A percentile compares a stretch with the other conserved stretches of the same genome.
Evolutionary conservation across 768 basidiomycete genomes (phyloP).

Genomic region (Suillus bovinus): DNA sequence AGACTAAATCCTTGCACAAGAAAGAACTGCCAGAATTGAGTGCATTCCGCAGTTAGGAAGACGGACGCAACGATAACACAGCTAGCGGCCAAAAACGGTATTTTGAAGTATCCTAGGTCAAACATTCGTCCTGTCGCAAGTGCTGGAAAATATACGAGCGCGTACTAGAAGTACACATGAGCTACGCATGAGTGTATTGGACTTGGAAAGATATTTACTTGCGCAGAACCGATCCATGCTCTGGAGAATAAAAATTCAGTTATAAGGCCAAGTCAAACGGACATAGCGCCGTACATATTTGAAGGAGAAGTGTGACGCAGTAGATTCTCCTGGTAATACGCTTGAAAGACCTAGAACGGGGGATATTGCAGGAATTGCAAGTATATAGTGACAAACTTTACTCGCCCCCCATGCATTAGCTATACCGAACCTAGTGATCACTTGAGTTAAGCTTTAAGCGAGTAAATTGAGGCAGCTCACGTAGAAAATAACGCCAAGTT

Average conservation of each 20-base stretch:
- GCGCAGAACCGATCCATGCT: constrained; percentile 80
- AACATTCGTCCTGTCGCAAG: constrained; percentile 68
- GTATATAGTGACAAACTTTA: constrained; percentile 9
- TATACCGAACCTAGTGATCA: constrained; percentile 55
- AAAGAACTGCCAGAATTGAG: constrained; percentile 74
- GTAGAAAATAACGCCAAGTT: constrained; percentile 13
- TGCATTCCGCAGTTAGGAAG: constrained; percentile 73
- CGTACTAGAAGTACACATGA: constrained; percentile 44
- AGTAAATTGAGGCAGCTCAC: constrained; percentile 2
- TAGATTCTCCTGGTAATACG: constrained; percentile 62
- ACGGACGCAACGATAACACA: constrained; percentile 53
- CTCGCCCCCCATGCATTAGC: constrained; percentile 76
- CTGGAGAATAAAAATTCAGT: no score
- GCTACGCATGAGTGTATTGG: neutral
- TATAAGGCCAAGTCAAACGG: neutral
- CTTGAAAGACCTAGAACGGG: constrained; percentile 61
- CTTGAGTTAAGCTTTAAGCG: neutral
- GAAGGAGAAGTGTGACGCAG: constrained; percentile 55
- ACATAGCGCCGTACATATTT: constrained; percentile 48
- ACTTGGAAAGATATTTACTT: constrained; percentile 38
- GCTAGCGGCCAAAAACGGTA: constrained; percentile 49
- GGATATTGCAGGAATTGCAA: neutral
- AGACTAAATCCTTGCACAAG: constrained; percentile 70
- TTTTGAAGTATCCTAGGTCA: constrained; percentile 67
- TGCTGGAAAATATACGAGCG: constrained; percentile 61